Evolutionary conservation across 768 basidiomycete genomes (phyloP).

Genomic region (Hygrophorus russula): DNA sequence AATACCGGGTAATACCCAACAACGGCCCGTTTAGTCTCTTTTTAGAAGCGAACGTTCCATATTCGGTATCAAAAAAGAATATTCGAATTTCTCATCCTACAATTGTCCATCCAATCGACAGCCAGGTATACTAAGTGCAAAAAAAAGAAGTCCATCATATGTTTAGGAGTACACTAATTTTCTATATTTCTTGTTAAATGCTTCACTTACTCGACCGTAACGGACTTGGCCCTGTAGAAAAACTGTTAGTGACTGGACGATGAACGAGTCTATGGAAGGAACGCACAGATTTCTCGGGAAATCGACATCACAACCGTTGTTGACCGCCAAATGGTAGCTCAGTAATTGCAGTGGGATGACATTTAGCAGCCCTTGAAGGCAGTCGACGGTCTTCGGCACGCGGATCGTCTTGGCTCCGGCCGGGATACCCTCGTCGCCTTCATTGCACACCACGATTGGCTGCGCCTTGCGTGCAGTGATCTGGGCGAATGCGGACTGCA

Average conservation of each 20-base stretch:
- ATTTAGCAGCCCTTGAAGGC: constrained; percentile 90
- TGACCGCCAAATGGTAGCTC: constrained; percentile 92
- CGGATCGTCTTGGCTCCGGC: constrained; percentile 78
- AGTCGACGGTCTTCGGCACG: constrained; percentile 90
- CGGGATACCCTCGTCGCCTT: constrained; percentile 74
- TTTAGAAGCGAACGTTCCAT: no score
- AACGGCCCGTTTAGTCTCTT: no score
- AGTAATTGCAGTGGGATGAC: constrained; percentile 93
- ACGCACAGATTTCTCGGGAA: constrained; percentile 93
- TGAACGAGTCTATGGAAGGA: constrained; percentile 1
- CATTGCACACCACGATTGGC: constrained; percentile 92
- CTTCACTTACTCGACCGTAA: constrained; percentile 65
- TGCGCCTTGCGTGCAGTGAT: constrained; percentile 96
- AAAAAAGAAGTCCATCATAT: no score
- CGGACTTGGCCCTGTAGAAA: constrained; percentile 55
- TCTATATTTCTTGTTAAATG: no score
- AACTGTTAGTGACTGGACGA: constrained; percentile 8
- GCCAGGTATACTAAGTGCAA: no score
- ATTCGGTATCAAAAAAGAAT: no score
- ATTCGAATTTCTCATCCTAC: no score
- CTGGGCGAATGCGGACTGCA: constrained; percentile 91
- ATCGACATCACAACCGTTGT: constrained; percentile 95
- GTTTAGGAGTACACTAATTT: no score
- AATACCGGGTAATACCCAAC: no score
- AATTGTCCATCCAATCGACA: no score